Evolutionary conservation across 2,329 filamentous ascomycete genomes (phyloP).

Genomic region (Ambrosiella cleistominuta): DNA sequence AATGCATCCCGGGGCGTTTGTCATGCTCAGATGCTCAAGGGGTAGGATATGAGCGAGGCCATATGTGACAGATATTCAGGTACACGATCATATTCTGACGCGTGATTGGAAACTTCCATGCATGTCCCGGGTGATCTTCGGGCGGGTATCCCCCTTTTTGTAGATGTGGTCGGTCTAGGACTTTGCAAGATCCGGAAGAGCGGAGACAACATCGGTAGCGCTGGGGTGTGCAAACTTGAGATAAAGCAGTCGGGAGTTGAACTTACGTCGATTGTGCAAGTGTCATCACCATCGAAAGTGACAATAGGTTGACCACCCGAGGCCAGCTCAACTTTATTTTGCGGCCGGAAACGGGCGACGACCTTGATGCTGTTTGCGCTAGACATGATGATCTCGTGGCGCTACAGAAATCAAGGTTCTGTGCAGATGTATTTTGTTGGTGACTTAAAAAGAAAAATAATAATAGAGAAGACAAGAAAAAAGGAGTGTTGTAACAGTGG

Average conservation of each 20-base stretch:
- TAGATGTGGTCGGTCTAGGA: too few species aligned
- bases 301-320: slow-evolving; percentile 88
- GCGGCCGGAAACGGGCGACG: slow-evolving; percentile 91
- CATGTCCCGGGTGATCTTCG: not conserved
- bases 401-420: slow-evolving; percentile 4
- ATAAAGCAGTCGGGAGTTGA: not conserved
- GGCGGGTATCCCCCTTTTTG: not conserved
- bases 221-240: not conserved
- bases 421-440: not conserved
- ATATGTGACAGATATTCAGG: too few species aligned
- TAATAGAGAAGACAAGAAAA: slow-evolving; percentile 3
- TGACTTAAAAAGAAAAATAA: not conserved
- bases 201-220: not conserved
- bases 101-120: too few species aligned
- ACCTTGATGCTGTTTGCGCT: slow-evolving; percentile 57
- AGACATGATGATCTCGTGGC: slow-evolving; percentile 29
- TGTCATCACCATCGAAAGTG: slow-evolving; percentile 71
- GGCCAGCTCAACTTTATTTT: slow-evolving; percentile 84
- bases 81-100: too few species aligned
- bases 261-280: slow-evolving; percentile 68
- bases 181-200: not conserved
- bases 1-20: too few species aligned
- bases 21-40: too few species aligned
- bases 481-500: slow-evolving; percentile 1
- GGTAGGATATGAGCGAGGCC: too few species aligned